phyloP scores from a whole-genome alignment of 31 red algal genomes.

The Odonthalia washingtoniensis region DNA sequence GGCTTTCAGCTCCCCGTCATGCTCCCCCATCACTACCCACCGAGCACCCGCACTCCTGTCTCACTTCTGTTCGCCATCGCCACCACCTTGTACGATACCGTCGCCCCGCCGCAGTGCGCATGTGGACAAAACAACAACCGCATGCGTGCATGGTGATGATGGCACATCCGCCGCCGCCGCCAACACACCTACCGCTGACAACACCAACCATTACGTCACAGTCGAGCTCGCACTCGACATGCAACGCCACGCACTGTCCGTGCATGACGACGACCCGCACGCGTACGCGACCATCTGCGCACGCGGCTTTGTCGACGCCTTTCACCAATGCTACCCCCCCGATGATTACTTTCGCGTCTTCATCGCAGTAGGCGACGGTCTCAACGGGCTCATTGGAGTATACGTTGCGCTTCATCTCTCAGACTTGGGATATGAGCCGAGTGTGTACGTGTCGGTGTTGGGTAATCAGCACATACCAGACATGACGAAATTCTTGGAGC shows the following conservation, averaged over 20 bases:
- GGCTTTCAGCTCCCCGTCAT: too few relatives aligned
- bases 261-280: constrained; percentile 9
- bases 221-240: constrained; percentile 25
- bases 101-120: background rate
- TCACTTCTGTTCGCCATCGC: background rate
- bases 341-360: constrained; percentile 43
- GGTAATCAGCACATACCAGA: background rate
- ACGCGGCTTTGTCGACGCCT: constrained; percentile 53
- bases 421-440: constrained; percentile 43
- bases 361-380: constrained; percentile 56
- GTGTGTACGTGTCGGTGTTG: constrained; percentile 18
- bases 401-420: constrained; percentile 37
- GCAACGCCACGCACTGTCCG: constrained; percentile 26
- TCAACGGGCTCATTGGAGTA: constrained; percentile 65
- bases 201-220: constrained; percentile 13
- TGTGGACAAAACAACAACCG: too few relatives aligned
- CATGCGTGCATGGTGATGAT: background rate
- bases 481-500: constrained; percentile 8
- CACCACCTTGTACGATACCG: background rate
- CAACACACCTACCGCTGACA: background rate
- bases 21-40: too few relatives aligned
- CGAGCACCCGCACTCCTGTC: too few relatives aligned
- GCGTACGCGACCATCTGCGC: constrained; percentile 41
- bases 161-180: background rate
- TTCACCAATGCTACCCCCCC: constrained; percentile 49